A percentile compares a stretch with the other conserved stretches of the same genome.
These are phyloP conservation scores for Zelonia costaricensis DNA, from an alignment of 208 protist genomes.

Conservation along the genomic window DNA sequence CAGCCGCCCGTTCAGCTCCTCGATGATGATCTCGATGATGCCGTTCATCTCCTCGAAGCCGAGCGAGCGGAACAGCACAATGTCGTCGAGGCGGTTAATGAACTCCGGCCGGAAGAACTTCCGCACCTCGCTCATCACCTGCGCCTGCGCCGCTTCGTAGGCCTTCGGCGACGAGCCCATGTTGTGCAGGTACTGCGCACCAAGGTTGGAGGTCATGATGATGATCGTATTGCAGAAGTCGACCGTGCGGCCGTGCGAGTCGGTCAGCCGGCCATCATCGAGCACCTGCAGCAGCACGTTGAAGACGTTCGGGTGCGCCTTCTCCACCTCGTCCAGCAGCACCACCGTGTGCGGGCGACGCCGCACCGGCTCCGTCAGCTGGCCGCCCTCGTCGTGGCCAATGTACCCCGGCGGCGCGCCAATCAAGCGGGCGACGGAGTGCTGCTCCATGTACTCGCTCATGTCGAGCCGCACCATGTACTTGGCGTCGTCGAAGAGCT, in stretches of 20 bases:
- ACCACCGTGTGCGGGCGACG: conserved; percentile 97
- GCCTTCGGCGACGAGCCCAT: conserved; percentile 44
- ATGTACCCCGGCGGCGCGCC: conserved; percentile 99
- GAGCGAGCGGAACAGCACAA: conserved; percentile 97
- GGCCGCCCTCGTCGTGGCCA: conserved; percentile 98
- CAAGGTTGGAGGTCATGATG: conserved; percentile 98
- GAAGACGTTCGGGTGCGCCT: conserved; percentile 97
- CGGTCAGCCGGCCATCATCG: conserved; percentile 98
- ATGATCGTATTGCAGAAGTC: conserved; percentile 99
- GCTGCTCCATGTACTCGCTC: conserved; percentile 99
- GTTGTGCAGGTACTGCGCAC: conserved; percentile 77
- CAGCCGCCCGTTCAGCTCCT: conserved; percentile 72
- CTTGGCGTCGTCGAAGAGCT: conserved; percentile 98
- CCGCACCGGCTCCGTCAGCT: conserved; percentile 98
- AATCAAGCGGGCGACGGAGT: conserved; percentile 97
- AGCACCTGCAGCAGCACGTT: conserved; percentile 99
- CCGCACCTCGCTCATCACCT: conserved; percentile 91
- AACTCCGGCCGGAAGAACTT: conserved; percentile 97
- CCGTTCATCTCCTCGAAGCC: conserved; percentile 66
- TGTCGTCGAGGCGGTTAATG: conserved; percentile 98
- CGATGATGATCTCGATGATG: conserved; percentile 94
- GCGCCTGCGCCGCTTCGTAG: conserved; percentile 45
- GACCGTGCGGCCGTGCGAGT: conserved; percentile 96
- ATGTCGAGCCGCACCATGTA: conserved; percentile 98
- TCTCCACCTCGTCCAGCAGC: conserved; percentile 99